These are phyloP conservation scores for Andalucia godoyi DNA, from an alignment of 78 protist species.

Conservation along the genomic window DNA sequence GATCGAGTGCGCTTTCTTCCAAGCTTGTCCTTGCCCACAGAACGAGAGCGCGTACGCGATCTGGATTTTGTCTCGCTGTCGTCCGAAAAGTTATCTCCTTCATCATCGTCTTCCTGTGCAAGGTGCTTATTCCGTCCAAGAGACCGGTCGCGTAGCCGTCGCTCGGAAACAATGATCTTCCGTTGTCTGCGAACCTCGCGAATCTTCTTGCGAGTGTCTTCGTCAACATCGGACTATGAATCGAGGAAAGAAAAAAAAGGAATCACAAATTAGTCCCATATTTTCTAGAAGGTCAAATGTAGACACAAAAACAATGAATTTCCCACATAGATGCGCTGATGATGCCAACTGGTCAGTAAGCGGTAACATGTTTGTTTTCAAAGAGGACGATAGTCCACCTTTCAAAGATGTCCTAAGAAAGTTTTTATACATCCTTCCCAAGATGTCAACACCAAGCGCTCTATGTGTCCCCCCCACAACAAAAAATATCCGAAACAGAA, in stretches of 20 bases:
- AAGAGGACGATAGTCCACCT: not conserved
- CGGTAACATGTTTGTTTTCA: not conserved
- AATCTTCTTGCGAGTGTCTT: no score
- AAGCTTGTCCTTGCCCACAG: not conserved
- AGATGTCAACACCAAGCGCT: not conserved
- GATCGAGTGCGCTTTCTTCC: not conserved
- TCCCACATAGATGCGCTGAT: not conserved
- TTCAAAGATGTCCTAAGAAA: not conserved
- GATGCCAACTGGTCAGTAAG: not conserved
- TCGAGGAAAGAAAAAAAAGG: not conserved
- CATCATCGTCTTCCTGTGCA: no score
- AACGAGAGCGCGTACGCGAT: conserved; percentile 6
- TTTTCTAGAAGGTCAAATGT: no score
- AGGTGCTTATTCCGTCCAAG: no score
- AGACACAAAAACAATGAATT: not conserved
- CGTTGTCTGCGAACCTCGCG: no score
- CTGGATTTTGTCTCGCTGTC: not conserved
- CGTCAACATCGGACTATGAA: not conserved
- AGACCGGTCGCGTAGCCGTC: no score
- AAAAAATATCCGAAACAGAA: conserved; percentile 3
- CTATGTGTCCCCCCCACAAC: not conserved
- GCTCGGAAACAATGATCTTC: no score
- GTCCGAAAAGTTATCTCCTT: no score
- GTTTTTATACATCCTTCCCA: not conserved
- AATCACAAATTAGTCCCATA: not conserved